These are phyloP conservation scores for Leishmania lainsoni DNA, from an alignment of 208 protist species.

Conservation along the genomic window DNA sequence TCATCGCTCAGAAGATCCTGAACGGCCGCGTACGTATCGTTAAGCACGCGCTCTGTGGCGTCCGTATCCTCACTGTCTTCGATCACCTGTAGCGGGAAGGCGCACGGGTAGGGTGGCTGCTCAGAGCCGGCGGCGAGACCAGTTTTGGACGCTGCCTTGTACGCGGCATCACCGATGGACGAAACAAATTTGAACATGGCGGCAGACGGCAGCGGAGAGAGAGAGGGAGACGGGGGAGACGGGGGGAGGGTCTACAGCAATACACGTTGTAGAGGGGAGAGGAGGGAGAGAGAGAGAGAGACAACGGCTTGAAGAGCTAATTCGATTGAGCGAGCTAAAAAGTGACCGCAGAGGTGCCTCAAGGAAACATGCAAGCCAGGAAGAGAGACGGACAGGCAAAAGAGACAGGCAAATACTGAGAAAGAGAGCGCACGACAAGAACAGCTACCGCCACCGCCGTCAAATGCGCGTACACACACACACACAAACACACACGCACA, in stretches of 20 bases:
- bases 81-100: conserved; percentile 69
- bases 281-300: conserved; percentile 11
- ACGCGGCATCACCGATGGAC: conserved; percentile 68
- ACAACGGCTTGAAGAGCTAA: not conserved
- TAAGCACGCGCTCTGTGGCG: conserved; percentile 51
- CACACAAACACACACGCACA: not conserved
- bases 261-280: not conserved
- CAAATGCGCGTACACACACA: not conserved
- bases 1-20: conserved; percentile 68
- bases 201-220: not conserved
- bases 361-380: not conserved
- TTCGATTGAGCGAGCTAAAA: not conserved
- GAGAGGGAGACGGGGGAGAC: not conserved
- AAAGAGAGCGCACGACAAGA: not conserved
- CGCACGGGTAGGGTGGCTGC: conserved; percentile 85
- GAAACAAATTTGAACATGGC: conserved; percentile 75
- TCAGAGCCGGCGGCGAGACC: conserved; percentile 72
- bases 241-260: not conserved
- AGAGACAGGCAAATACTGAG: conserved; percentile 6
- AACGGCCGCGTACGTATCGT: conserved; percentile 53
- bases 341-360: not conserved
- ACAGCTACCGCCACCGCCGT: not conserved
- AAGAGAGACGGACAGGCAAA: not conserved
- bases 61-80: conserved; percentile 47
- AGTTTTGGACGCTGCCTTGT: conserved; percentile 75